phyloP scores from a whole-genome alignment of 2,329 filamentous ascomycete species.

The Alternaria infectoria region DNA sequence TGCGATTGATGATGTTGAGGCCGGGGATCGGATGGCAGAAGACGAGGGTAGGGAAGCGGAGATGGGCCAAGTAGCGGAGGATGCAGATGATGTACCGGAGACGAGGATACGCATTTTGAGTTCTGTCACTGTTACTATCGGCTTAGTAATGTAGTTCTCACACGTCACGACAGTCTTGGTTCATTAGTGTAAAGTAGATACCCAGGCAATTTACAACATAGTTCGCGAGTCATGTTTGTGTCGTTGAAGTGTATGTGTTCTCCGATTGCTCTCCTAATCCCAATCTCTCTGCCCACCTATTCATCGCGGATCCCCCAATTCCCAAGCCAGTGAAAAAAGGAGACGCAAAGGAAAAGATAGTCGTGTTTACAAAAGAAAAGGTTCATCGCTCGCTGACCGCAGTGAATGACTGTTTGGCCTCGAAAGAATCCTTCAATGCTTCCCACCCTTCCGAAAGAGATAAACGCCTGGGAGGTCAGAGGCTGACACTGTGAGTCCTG shows the following conservation, averaged over 20 bases:
- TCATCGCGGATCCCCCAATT: conserved; percentile 18
- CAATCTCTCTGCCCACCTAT: not conserved
- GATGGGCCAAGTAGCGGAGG: conserved; percentile 22
- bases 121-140: conserved; percentile 41
- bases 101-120: conserved; percentile 49
- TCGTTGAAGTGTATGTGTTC: conserved; percentile 36
- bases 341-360: conserved; percentile 1
- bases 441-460: not conserved
- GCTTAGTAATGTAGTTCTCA: conserved; percentile 23
- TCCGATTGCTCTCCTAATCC: conserved; percentile 1
- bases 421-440: not conserved
- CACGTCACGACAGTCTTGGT: not conserved
- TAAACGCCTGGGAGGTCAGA: not conserved
- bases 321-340: conserved; percentile 5
- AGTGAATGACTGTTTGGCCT: conserved; percentile 25
- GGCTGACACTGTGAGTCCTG: not conserved
- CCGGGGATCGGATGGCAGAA: conserved; percentile 6
- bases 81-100: conserved; percentile 46
- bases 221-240: conserved; percentile 36
- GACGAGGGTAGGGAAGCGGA: conserved; percentile 6
- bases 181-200: not conserved
- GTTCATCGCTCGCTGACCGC: conserved; percentile 19
- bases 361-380: conserved; percentile 30
- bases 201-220: not conserved
- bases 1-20: conserved; percentile 71